Percentiles rank a stretch among this genome's conserved stretches.
Evolutionary conservation across 305 asterid genomes (phyloP).

Genomic region (Lippia alba): DNA sequence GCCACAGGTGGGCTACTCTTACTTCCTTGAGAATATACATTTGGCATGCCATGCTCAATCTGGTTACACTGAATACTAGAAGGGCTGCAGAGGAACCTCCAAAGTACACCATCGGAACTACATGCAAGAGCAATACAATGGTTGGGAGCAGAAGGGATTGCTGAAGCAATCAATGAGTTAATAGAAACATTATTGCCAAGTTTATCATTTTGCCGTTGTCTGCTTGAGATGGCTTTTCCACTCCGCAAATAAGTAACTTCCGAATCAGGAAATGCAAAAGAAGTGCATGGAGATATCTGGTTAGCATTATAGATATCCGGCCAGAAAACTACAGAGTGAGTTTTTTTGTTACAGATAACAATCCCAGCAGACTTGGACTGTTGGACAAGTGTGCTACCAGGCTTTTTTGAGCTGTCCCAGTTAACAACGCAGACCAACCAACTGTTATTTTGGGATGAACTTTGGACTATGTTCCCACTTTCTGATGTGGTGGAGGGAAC

Average conservation of each 20-base stretch:
- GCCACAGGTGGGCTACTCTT: conserved; percentile 53
- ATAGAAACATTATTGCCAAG: conserved; percentile 47
- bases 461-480: conserved; percentile 48
- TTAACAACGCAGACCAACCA: conserved; percentile 75
- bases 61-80: conserved; percentile 57
- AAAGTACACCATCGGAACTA: conserved; percentile 77
- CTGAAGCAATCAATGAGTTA: conserved; percentile 80
- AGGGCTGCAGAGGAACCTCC: conserved; percentile 70
- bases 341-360: conserved; percentile 64
- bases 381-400: conserved; percentile 40
- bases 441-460: conserved; percentile 48
- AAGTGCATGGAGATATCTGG: conserved; percentile 50
- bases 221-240: conserved; percentile 47
- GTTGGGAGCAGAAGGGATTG: conserved; percentile 51
- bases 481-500: conserved; percentile 54
- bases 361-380: conserved; percentile 71
- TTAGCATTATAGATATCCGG: conserved; percentile 67
- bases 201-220: conserved; percentile 45
- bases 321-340: conserved; percentile 69
- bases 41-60: conserved; percentile 43
- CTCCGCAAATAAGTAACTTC: conserved; percentile 41
- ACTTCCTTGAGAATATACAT: conserved; percentile 47
- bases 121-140: conserved; percentile 76
- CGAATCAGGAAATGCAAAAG: conserved; percentile 50
- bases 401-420: conserved; percentile 62